phyloP scores from a whole-genome alignment of 1,284 basidiomycete genomes.

The Moesziomyces sp. region DNA sequence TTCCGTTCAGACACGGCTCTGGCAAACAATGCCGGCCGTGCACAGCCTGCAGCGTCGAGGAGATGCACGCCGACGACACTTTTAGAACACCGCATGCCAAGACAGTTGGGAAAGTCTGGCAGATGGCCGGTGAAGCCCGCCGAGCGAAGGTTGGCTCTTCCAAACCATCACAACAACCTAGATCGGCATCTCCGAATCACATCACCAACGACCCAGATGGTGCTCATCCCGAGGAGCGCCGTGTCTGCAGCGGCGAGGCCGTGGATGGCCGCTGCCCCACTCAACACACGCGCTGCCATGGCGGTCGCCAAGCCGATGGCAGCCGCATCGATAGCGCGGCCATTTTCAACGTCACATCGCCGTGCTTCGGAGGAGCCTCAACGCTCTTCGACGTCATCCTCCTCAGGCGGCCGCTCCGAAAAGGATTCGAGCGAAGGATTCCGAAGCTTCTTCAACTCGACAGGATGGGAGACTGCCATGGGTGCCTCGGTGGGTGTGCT shows the following conservation, averaged over 20 bases:
- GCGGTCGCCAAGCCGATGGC: background rate
- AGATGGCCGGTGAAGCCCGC: too few relatives aligned
- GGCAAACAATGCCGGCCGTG: too few relatives aligned
- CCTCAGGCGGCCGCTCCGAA: constrained; percentile 15
- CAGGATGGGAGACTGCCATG: constrained; percentile 64
- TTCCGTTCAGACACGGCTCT: too few relatives aligned
- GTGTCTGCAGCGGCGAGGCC: constrained; percentile 25
- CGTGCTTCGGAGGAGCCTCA: constrained; percentile 14
- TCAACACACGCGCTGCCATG: background rate
- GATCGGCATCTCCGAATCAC: too few relatives aligned
- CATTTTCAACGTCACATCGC: constrained; percentile 5
- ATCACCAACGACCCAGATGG: constrained; percentile 3
- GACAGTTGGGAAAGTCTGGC: too few relatives aligned
- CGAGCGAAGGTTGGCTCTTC: too few relatives aligned
- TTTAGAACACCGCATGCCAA: too few relatives aligned
- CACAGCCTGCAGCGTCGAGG: too few relatives aligned
- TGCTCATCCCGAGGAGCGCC: constrained; percentile 7
- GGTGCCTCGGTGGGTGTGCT: constrained; percentile 60
- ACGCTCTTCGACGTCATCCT: constrained; percentile 6
- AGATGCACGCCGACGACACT: too few relatives aligned
- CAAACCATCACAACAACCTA: too few relatives aligned
- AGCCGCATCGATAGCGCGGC: background rate
- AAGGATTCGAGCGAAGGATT: constrained; percentile 29
- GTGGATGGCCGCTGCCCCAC: background rate
- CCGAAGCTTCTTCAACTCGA: constrained; percentile 57